phyloP scores from a whole-genome alignment of 169 alveolate genomes.

The Eimeria necatrix region DNA sequence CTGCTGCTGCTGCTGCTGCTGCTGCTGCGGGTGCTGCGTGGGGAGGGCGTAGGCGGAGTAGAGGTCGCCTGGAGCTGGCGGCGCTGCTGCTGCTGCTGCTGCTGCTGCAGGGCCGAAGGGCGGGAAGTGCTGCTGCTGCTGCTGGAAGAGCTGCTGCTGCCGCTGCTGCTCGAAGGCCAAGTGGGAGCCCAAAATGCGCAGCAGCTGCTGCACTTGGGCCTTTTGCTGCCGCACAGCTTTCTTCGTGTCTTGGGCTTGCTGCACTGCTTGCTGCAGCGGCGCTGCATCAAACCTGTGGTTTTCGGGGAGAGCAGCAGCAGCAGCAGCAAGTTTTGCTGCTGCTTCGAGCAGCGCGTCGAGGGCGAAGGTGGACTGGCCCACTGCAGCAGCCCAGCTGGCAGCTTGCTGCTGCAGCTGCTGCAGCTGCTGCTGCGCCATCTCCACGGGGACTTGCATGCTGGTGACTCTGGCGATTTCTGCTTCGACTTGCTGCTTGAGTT shows the following conservation, averaged over 20 bases:
- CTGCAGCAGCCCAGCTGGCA: neutral
- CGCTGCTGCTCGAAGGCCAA: neutral
- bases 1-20: slow-evolving; percentile 20
- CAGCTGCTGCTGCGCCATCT: neutral
- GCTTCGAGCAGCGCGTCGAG: neutral
- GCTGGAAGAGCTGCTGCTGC: slow-evolving; percentile 39
- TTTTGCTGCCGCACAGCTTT: neutral
- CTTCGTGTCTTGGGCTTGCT: neutral
- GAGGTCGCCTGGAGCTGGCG: neutral
- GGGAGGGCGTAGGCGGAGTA: slow-evolving; percentile 13
- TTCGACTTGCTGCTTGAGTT: neutral
- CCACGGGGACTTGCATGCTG: neutral
- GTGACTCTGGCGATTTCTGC: neutral
- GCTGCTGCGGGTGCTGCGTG: slow-evolving; percentile 8
- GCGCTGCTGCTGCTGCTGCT: neutral
- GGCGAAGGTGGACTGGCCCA: neutral
- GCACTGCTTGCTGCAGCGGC: neutral
- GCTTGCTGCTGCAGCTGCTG: neutral
- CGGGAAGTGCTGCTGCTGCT: slow-evolving; percentile 12
- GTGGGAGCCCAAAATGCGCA: neutral
- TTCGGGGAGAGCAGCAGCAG: slow-evolving; percentile 22
- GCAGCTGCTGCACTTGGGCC: neutral
- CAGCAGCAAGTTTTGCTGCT: neutral
- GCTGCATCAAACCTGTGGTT: neutral
- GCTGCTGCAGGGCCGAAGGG: too few species aligned